Base-by-base conservation (phyloP, 1,284 basidiomycete genomes). In the Leucoagaricus sp. region DNA sequence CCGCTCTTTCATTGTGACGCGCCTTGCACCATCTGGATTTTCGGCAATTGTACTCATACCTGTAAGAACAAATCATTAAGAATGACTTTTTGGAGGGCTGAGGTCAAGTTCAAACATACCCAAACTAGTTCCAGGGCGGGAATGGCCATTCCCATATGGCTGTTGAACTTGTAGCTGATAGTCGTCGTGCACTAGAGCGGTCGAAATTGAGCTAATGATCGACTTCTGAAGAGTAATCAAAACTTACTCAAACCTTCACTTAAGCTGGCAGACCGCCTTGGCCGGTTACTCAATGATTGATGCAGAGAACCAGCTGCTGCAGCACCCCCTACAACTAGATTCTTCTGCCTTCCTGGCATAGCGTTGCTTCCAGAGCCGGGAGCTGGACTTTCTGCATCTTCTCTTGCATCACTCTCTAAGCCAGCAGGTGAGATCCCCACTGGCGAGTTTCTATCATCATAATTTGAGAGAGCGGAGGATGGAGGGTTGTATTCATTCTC, bases 241-340 rank as follows among this genome's bases (percentile, higher is more conserved):
- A 52, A 61, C 64, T 64, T 67, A 68, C 72, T 66, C 59, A 77
- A 71, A 33, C 82, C 81, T 64, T 87, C 85, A 63, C 86, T 88
- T 49, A 89, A 69, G 65, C 87, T 89, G 15, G 85, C 84, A 28
- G 87, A 89, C 49, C 87, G 77, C 53, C 87, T 75, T 50, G 85
- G 81, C 33, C 86, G 79, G 21, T 75, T 75, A 51, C 58, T 70
- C 3, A 69, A 70, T 9, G 77, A 76, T 36, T 70, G 66, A 23
- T 65, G 65, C 17, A 75, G 67, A 4, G 66, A 64, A 21, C 59
- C 59, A 8, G 53, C 60, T 15, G 45, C 58, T 34, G 60, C 60
- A 23, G 57, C 56, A 50, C 21, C 31, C 13, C 55, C 49, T n/a
- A 57, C 12, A 28, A 41, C 9, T 31, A 33, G 48, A 26, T 17